Conservation (phyloP, 768 basidiomycete species). For the Hydnomerulius pinastri region DNA sequence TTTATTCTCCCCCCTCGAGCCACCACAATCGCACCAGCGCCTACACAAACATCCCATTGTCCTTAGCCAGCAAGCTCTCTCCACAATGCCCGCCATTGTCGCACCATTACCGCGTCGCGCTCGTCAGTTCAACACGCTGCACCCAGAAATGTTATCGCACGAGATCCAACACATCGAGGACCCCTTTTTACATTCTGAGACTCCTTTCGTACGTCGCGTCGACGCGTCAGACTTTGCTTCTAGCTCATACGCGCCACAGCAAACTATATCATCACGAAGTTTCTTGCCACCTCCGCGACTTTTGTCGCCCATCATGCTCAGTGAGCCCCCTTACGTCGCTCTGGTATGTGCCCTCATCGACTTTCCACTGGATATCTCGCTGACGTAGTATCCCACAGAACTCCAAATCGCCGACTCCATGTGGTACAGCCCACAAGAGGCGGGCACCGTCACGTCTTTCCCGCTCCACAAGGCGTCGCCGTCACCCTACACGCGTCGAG, state of each 20-base stretch:
- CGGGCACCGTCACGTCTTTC: constrained; percentile 34
- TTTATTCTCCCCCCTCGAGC: constrained; percentile 18
- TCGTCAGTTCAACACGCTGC: constrained; percentile 13
- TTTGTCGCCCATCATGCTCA: constrained; percentile 40
- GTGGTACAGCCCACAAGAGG: constrained; percentile 40
- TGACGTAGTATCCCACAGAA: constrained; percentile 30
- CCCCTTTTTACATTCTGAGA: not conserved
- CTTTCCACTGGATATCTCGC: not conserved
- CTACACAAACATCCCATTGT: constrained; percentile 11
- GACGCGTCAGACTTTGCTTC: not conserved
- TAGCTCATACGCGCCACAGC: constrained; percentile 20
- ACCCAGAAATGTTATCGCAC: constrained; percentile 1
- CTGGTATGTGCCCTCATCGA: constrained; percentile 14
- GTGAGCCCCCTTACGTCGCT: constrained; percentile 26
- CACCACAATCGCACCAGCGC: constrained; percentile 10
- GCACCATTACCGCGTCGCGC: constrained; percentile 40
- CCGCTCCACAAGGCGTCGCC: constrained; percentile 44
- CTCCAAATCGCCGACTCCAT: constrained; percentile 40
- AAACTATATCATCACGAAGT: constrained; percentile 18
- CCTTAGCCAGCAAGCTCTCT: not conserved
- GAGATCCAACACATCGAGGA: not conserved
- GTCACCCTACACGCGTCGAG: constrained; percentile 43
- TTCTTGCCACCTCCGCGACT: constrained; percentile 35
- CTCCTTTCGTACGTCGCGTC: constrained; percentile 6
- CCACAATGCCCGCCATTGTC: constrained; percentile 44